phyloP scores from a whole-genome alignment of 2,329 filamentous ascomycete species.

The Colletotrichum lini region DNA sequence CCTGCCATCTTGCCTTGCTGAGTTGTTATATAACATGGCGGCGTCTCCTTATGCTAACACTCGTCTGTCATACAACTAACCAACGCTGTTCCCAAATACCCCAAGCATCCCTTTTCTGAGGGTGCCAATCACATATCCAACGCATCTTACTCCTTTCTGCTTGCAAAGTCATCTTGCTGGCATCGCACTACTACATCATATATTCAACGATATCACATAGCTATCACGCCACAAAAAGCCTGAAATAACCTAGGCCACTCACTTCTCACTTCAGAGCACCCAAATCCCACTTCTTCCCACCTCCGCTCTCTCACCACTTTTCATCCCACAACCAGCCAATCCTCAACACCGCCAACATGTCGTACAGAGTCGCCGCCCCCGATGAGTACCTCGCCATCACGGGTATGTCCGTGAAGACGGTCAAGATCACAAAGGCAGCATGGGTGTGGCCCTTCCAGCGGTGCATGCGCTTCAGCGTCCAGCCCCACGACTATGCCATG shows the following conservation, averaged over 20 bases:
- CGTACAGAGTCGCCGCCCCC: conserved; percentile 79
- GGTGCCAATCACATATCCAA: neutral
- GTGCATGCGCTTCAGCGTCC: conserved; percentile 72
- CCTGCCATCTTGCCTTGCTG: neutral
- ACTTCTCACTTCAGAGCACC: neutral
- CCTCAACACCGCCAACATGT: conserved; percentile 59
- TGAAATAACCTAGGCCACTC: too few species aligned
- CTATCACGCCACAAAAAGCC: neutral
- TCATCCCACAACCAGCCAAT: conserved; percentile 44
- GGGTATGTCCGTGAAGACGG: conserved; percentile 80
- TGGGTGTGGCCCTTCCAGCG: conserved; percentile 81
- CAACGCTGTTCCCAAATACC: neutral
- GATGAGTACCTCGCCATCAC: conserved; percentile 92
- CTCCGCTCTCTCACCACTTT: neutral
- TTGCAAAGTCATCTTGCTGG: neutral
- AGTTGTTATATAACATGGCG: neutral
- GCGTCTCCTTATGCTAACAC: neutral
- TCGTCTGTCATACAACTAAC: neutral
- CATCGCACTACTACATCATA: neutral
- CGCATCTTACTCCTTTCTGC: neutral
- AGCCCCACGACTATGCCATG: conserved; percentile 87
- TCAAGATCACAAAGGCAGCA: conserved; percentile 84
- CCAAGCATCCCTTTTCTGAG: neutral
- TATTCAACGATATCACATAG: neutral
- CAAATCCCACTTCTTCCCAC: neutral